Evolutionary conservation across 352 stramenopile species (phyloP), one percentile per base, ranked within the genome.

Genomic region (Globisporangium iwayamae): DNA sequence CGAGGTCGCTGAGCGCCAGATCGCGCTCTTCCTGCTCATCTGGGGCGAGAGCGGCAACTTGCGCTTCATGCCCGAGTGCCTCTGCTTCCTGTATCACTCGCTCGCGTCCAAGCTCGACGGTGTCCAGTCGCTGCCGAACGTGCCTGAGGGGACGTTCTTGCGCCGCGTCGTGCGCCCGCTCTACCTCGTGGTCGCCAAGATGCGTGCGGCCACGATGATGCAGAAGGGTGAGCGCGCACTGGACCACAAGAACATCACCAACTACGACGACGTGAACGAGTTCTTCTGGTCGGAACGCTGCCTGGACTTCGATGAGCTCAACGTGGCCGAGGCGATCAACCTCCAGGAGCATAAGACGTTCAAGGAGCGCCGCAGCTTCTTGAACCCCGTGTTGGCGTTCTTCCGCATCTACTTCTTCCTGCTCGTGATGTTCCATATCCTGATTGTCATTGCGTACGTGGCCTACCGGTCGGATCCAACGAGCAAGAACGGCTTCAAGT

Each of bases 181-280:
- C 13, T 96, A 96, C 68, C 69, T 71, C 14, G 83, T 93, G 4
- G 73, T 96, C 51, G 84, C 79, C 56, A 87, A 91, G 63, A 94
- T 93, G 85, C 68, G 69, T 20, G 57, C 69, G 25, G 82, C 73
- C 34, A 51, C 50, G 18, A 52, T 41, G 22, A 48, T 62, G 1
- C 56, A 65, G 11, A 75, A 76, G 25, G 68, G 66, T 6, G 56
- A 67, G 50, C 62, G 63, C 11, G 56, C 73, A 6, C 69, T 81
- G 0, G 87, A 96, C 67, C 86, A 95, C 75, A 90, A 91, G 69
- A 87, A 94, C 63, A 84, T 94, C 65, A 91, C 85, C 43, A 96
- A 96, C 69, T 96, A 96, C 57, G 88, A 96, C 74, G 88, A 96
- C 67, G 79, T 94, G 58, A 96, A 96, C 72, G 88, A 96, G 71